These are phyloP conservation scores for Iberis pinnata DNA, from an alignment of 345 rosid species.

Conservation along the genomic window DNA sequence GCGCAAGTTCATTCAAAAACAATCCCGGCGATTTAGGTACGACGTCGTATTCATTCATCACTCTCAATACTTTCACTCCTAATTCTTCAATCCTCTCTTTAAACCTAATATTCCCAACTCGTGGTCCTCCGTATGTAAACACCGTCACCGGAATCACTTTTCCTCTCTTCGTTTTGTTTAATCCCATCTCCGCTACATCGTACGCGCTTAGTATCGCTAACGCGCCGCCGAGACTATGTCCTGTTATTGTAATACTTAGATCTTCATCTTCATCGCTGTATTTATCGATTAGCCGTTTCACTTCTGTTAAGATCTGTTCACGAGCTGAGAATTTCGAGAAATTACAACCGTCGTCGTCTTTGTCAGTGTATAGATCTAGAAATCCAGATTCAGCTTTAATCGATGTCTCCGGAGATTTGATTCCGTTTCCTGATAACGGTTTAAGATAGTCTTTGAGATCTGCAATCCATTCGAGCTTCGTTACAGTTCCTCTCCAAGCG, in stretches of 20 bases:
- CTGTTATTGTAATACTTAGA: conserved; percentile 66
- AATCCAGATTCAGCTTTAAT: conserved; percentile 84
- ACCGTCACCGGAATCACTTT: conserved; percentile 46
- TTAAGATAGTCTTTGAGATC: conserved; percentile 71
- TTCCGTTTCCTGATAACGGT: conserved; percentile 37
- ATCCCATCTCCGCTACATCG: conserved; percentile 58
- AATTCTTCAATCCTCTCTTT: conserved; percentile 50
- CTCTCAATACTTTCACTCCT: conserved; percentile 71
- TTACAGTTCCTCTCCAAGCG: conserved; percentile 83
- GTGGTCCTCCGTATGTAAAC: conserved; percentile 59
- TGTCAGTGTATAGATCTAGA: conserved; percentile 66
- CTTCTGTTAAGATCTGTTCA: conserved; percentile 59
- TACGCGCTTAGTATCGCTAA: conserved; percentile 68
- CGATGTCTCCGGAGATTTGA: conserved; percentile 59
- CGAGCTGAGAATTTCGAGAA: conserved; percentile 63
- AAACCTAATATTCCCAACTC: conserved; percentile 66
- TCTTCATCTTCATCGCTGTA: conserved; percentile 41
- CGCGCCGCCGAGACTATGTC: conserved; percentile 83
- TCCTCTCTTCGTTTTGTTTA: conserved; percentile 35
- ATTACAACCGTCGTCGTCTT: conserved; percentile 47
- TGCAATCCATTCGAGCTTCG: conserved; percentile 65
- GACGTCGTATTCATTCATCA: conserved; percentile 56
- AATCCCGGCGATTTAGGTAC: conserved; percentile 74
- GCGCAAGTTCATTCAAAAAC: conserved; percentile 49
- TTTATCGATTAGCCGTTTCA: conserved; percentile 40